Conservation (phyloP, 495 filamentous ascomycete species). For the Penicillium pulvis region DNA sequence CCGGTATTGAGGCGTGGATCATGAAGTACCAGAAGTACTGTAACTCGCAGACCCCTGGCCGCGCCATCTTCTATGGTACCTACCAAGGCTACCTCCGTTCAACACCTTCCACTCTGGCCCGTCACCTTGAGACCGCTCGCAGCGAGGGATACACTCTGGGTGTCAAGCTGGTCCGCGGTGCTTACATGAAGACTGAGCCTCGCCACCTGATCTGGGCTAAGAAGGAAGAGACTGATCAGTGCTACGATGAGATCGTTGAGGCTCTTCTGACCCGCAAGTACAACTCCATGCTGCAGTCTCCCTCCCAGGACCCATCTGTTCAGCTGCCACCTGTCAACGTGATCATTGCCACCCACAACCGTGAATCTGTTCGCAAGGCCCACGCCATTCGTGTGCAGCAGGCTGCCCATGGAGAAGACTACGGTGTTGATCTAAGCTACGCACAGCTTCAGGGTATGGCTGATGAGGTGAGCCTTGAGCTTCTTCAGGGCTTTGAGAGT, state of each 20-base stretch:
- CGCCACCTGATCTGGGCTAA: conserved; percentile 74
- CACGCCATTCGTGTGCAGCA: conserved; percentile 60
- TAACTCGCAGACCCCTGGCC: conserved; percentile 55
- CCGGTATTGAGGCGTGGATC: conserved; percentile 85
- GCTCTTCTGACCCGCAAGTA: conserved; percentile 59
- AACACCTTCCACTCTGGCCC: conserved; percentile 62
- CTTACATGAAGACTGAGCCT: conserved; percentile 82
- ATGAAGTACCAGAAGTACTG: conserved; percentile 82
- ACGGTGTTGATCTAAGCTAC: conserved; percentile 68
- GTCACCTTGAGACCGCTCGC: conserved; percentile 66
- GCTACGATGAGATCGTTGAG: conserved; percentile 64
- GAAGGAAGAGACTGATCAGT: conserved; percentile 77
- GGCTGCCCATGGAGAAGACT: conserved; percentile 38
- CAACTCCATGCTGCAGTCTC: conserved; percentile 49
- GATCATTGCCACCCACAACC: conserved; percentile 91
- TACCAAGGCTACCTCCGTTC: conserved; percentile 86
- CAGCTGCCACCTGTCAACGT: conserved; percentile 66
- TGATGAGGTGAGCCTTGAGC: conserved; percentile 85
- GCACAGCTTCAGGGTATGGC: conserved; percentile 97
- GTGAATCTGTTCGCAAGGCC: conserved; percentile 73
- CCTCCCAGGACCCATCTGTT: conserved; percentile 27
- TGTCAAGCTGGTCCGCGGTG: conserved; percentile 89
- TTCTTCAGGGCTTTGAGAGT: conserved; percentile 59
- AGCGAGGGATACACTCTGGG: conserved; percentile 76
- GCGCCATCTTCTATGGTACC: conserved; percentile 70